Conservation (phyloP, 1,284 basidiomycete genomes). For the Moniliophthora roreri region DNA sequence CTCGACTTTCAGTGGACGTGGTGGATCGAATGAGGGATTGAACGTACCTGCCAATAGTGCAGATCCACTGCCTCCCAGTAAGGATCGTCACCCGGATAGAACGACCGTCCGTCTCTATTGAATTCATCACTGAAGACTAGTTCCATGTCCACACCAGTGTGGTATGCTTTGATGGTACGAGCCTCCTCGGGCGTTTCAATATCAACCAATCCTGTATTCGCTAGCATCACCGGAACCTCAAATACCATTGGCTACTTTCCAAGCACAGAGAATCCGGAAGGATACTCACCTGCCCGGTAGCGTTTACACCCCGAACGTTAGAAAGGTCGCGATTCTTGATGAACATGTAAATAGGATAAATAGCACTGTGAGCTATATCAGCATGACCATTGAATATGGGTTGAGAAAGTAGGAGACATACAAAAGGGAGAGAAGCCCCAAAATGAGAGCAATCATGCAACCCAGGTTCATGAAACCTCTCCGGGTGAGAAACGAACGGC, state of each 20-base stretch:
- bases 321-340: slow-evolving; percentile 35
- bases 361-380: slow-evolving; percentile 35
- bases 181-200: slow-evolving; percentile 60
- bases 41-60: slow-evolving; percentile 50
- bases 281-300: slow-evolving; percentile 29
- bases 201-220: slow-evolving; percentile 65
- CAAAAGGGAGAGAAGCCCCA: slow-evolving; percentile 53
- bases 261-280: slow-evolving; percentile 2
- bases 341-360: slow-evolving; percentile 55
- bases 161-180: slow-evolving; percentile 47
- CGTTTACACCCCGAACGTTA: slow-evolving; percentile 75
- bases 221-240: slow-evolving; percentile 47
- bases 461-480: slow-evolving; percentile 67
- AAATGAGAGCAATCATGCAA: slow-evolving; percentile 54
- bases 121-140: slow-evolving; percentile 79
- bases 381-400: neutral
- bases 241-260: neutral
- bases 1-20: neutral
- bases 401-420: slow-evolving; percentile 28
- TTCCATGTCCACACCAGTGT: slow-evolving; percentile 43
- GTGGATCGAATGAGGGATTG: neutral
- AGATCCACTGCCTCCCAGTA: slow-evolving; percentile 62
- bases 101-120: slow-evolving; percentile 68
- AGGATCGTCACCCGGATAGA: slow-evolving; percentile 62
- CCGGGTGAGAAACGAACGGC: slow-evolving; percentile 35